phyloP scores from a whole-genome alignment of 176 grass and related monocot genomes.

The Leersia perrieri region DNA sequence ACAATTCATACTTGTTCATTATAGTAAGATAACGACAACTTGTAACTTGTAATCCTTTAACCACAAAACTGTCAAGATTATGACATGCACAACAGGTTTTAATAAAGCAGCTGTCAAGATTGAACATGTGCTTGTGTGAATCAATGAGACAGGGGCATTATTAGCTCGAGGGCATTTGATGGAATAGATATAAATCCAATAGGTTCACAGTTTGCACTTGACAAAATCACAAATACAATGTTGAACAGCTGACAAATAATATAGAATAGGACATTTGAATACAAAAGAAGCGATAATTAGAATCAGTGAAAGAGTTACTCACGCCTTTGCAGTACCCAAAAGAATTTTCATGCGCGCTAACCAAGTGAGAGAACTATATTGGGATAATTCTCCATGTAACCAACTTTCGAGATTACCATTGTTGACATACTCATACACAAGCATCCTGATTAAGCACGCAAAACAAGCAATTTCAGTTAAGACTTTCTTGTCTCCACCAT shows the following conservation, averaged over 20 bases:
- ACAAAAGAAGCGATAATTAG: constrained; percentile 16
- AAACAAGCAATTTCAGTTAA: constrained; percentile 32
- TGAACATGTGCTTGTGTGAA: background rate
- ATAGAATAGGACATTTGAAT: background rate
- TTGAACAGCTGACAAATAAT: background rate
- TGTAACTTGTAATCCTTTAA: background rate
- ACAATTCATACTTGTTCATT: background rate
- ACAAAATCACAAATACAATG: background rate
- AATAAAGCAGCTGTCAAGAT: background rate
- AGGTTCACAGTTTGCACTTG: background rate
- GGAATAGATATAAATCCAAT: background rate
- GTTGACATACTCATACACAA: constrained; percentile 96
- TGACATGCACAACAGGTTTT: background rate
- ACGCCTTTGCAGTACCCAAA: constrained; percentile 93
- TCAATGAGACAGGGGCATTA: constrained; percentile 4
- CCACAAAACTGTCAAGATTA: background rate
- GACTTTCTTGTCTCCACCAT: background rate
- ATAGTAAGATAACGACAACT: background rate
- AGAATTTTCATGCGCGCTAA: constrained; percentile 92
- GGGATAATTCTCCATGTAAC: constrained; percentile 88
- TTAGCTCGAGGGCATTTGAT: too few species aligned
- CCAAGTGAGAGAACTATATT: constrained; percentile 87
- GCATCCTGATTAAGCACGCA: constrained; percentile 72
- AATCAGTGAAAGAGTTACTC: constrained; percentile 45
- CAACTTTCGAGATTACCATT: constrained; percentile 96